Evolutionary conservation across 495 filamentous ascomycete genomes (phyloP).

Genomic region (Aspergillus affinis): DNA sequence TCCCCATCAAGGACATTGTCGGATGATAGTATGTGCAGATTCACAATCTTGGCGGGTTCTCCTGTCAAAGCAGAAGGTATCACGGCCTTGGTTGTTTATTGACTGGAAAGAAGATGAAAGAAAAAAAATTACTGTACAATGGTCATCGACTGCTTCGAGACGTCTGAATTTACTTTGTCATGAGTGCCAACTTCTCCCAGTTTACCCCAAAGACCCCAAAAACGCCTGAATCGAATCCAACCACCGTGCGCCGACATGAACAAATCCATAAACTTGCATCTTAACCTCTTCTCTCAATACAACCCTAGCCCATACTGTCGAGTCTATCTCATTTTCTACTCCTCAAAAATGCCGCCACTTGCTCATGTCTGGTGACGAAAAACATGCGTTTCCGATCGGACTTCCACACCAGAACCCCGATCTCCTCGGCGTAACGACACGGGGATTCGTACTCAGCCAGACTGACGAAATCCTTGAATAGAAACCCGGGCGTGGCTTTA

Average conservation of each 20-base stretch:
- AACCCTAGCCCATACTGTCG: background rate
- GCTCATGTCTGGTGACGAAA: slow-evolving; percentile 84
- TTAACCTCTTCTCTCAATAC: background rate
- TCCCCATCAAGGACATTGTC: background rate
- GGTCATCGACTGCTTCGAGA: background rate
- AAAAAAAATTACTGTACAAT: background rate
- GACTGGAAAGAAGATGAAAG: background rate
- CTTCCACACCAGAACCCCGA: slow-evolving; percentile 90
- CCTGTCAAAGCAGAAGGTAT: too few relatives aligned
- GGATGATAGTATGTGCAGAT: background rate
- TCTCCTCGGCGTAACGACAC: slow-evolving; percentile 78
- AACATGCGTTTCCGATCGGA: slow-evolving; percentile 75
- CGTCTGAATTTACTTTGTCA: background rate
- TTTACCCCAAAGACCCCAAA: background rate
- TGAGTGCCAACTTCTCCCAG: background rate
- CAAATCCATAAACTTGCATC: background rate
- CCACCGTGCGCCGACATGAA: background rate
- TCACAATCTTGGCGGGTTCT: background rate
- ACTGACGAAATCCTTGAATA: slow-evolving; percentile 85
- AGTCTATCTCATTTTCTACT: slow-evolving; percentile 43
- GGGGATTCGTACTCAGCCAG: slow-evolving; percentile 74
- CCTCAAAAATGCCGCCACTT: slow-evolving; percentile 76
- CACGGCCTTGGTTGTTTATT: background rate
- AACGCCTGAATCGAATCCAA: slow-evolving; percentile 3
- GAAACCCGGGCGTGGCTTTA: slow-evolving; percentile 72